phyloP scores from a whole-genome alignment of 768 basidiomycete species.

The Naganishia randhawae region DNA sequence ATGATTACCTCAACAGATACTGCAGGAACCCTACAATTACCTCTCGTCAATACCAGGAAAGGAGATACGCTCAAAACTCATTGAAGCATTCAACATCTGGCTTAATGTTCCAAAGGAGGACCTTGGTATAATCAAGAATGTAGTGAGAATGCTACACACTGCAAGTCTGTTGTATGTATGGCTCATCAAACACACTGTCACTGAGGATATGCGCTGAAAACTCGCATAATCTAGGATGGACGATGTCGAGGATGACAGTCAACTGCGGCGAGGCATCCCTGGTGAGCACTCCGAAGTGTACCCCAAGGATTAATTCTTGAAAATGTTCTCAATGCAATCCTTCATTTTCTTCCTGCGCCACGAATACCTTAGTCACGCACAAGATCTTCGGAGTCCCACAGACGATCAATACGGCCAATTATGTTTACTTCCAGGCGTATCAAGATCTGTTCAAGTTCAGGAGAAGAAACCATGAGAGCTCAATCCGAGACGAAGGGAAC shows the following conservation, averaged over 20 bases:
- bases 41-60: slow-evolving; percentile 82
- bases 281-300: slow-evolving; percentile 51
- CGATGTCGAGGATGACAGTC: slow-evolving; percentile 89
- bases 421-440: slow-evolving; percentile 91
- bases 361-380: slow-evolving; percentile 64
- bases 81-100: slow-evolving; percentile 92
- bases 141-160: slow-evolving; percentile 91
- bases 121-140: slow-evolving; percentile 67
- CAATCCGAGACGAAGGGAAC: slow-evolving; percentile 2
- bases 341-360: slow-evolving; percentile 29
- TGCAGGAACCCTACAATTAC: slow-evolving; percentile 86
- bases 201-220: background rate
- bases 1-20: slow-evolving; percentile 29
- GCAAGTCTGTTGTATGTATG: slow-evolving; percentile 76
- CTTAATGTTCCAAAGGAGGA: slow-evolving; percentile 71
- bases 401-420: slow-evolving; percentile 95
- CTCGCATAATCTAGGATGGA: slow-evolving; percentile 63
- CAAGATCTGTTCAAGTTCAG: slow-evolving; percentile 68
- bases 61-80: slow-evolving; percentile 80
- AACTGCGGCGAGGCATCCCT: slow-evolving; percentile 77
- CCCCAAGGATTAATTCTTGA: background rate
- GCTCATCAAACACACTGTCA: background rate
- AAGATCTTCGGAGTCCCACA: slow-evolving; percentile 95
- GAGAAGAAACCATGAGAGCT: background rate
- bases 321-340: background rate